phyloP scores from a whole-genome alignment of 2,329 filamentous ascomycete species.

The Rhinocladiella similis region DNA sequence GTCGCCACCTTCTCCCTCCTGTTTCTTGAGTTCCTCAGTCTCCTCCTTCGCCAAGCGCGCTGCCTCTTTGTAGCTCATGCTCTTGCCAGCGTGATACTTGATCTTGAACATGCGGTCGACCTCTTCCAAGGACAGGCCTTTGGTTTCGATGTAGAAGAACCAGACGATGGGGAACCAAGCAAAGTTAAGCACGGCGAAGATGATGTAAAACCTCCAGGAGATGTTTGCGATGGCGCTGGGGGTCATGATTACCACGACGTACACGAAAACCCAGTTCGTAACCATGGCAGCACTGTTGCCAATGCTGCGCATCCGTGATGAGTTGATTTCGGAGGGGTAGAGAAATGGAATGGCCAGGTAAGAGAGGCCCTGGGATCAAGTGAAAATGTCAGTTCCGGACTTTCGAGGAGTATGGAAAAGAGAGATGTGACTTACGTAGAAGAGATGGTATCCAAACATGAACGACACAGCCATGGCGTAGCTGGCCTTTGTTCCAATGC shows the following conservation, averaged over 20 bases:
- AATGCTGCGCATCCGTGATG: constrained; percentile 33
- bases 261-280: constrained; percentile 41
- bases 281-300: constrained; percentile 36
- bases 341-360: constrained; percentile 29
- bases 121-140: constrained; percentile 7
- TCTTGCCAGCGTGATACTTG: constrained; percentile 2
- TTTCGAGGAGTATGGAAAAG: constrained; percentile 22
- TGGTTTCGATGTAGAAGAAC: constrained; percentile 33
- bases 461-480: constrained; percentile 37
- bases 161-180: constrained; percentile 36
- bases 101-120: constrained; percentile 11
- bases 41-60: constrained; percentile 5
- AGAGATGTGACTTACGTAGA: constrained; percentile 33
- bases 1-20: not conserved
- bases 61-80: constrained; percentile 4
- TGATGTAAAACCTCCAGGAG: constrained; percentile 46
- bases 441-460: constrained; percentile 3
- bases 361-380: not conserved
- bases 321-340: constrained; percentile 35
- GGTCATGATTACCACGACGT: constrained; percentile 39
- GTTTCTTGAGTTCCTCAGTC: not conserved
- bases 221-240: constrained; percentile 44
- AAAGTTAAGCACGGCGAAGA: constrained; percentile 44
- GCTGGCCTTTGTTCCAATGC: not conserved
- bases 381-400: not conserved